A percentile compares a stretch with the other conserved stretches of the same genome.
Conservation (phyloP, 23 red algal species). For the Gracilaria domingensis region DNA sequence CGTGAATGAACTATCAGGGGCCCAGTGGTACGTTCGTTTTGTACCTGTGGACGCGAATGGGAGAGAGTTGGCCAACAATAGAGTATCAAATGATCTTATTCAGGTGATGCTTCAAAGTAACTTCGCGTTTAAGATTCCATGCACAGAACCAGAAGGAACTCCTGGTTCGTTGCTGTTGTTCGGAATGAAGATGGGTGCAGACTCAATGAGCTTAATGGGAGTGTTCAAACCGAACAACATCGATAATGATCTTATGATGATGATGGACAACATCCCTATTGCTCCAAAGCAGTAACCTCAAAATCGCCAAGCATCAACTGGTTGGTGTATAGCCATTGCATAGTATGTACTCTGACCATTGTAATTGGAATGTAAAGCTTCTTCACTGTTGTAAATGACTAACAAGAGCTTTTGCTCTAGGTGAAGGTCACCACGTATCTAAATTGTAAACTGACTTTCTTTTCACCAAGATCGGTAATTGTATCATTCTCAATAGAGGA, state of each 20-base stretch:
- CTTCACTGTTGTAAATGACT: not conserved
- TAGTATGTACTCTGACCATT: not conserved
- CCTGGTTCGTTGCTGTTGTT: slow-evolving; percentile 58
- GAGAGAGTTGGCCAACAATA: slow-evolving; percentile 1
- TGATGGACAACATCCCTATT: slow-evolving; percentile 13
- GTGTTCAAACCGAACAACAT: slow-evolving; percentile 63
- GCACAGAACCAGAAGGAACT: slow-evolving; percentile 53
- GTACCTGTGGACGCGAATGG: slow-evolving; percentile 19
- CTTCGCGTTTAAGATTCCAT: slow-evolving; percentile 69
- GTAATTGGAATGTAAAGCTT: slow-evolving; percentile 1
- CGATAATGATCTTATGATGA: slow-evolving; percentile 7
- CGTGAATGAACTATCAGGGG: not conserved
- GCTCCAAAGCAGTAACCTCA: not conserved
- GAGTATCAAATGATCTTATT: slow-evolving; percentile 42
- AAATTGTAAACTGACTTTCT: no score
- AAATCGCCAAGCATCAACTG: not conserved
- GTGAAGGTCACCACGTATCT: not conserved
- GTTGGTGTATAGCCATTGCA: not conserved
- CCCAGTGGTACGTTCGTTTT: slow-evolving; percentile 78
- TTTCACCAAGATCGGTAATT: no score
- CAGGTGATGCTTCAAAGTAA: slow-evolving; percentile 45
- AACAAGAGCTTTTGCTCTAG: not conserved
- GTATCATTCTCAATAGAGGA: no score
- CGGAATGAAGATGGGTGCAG: slow-evolving; percentile 36
- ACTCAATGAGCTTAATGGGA: slow-evolving; percentile 37